Evolutionary conservation across 108 stramenopile genomes (phyloP).

Genomic region (Discostella stelligeroides): DNA sequence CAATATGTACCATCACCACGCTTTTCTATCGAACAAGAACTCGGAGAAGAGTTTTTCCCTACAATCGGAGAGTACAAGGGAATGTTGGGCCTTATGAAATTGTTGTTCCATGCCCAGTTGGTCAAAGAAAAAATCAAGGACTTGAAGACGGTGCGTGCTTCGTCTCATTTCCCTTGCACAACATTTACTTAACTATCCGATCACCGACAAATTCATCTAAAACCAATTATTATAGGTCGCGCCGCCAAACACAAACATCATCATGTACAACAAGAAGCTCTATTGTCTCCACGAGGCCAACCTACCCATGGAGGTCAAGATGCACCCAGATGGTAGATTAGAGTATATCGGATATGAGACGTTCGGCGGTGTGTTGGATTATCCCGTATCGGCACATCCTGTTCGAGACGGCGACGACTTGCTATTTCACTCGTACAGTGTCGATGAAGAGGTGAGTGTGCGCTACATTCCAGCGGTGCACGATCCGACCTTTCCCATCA

Average conservation of each 20-base stretch:
- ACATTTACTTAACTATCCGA: neutral
- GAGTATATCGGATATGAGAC: constrained; percentile 45
- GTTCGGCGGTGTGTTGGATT: constrained; percentile 42
- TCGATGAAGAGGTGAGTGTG: constrained; percentile 37
- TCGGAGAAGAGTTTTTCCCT: constrained; percentile 47
- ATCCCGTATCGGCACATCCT: constrained; percentile 54
- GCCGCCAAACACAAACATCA: constrained; percentile 34
- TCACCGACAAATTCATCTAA: too few relatives aligned
- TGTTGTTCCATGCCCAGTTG: constrained; percentile 25
- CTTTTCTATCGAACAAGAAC: constrained; percentile 46
- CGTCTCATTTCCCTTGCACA: neutral
- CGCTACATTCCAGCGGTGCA: too few relatives aligned
- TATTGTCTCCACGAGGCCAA: constrained; percentile 51
- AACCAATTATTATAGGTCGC: constrained; percentile 25
- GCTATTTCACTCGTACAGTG: constrained; percentile 50
- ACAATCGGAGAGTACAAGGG: constrained; percentile 47
- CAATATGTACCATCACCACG: constrained; percentile 51
- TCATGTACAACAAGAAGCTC: constrained; percentile 51
- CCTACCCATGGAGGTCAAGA: constrained; percentile 42
- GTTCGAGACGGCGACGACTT: constrained; percentile 34
- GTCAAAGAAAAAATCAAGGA: constrained; percentile 45
- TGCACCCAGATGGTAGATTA: constrained; percentile 48
- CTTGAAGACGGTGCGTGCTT: constrained; percentile 33
- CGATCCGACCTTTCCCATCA: too few relatives aligned
- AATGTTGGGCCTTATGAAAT: constrained; percentile 43